Percentiles rank a stretch among this genome's conserved stretches.
phyloP scores from a whole-genome alignment of 2,329 filamentous ascomycete species.

The Aspergillus cejpii region DNA sequence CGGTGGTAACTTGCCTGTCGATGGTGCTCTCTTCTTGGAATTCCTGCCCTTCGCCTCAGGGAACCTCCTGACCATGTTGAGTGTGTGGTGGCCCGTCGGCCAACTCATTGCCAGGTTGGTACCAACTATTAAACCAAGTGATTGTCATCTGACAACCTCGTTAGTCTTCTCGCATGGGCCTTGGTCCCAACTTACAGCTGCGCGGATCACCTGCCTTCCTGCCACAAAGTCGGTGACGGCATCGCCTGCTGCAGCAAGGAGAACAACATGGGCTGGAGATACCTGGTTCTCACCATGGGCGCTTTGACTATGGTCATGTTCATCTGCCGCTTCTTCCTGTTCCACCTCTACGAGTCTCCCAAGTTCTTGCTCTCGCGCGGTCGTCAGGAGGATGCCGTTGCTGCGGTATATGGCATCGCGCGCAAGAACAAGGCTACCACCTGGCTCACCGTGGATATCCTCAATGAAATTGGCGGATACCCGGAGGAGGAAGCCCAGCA shows the following conservation, averaged over 20 bases:
- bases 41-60: constrained; percentile 71
- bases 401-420: constrained; percentile 71
- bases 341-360: constrained; percentile 76
- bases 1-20: constrained; percentile 70
- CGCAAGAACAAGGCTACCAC: constrained; percentile 61
- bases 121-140: background rate
- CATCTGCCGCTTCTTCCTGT: constrained; percentile 67
- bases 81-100: constrained; percentile 79
- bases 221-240: constrained; percentile 23
- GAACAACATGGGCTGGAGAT: constrained; percentile 67
- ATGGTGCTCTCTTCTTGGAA: constrained; percentile 75
- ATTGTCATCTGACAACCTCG: background rate
- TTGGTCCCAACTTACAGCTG: constrained; percentile 64
- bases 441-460: constrained; percentile 66
- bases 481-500: constrained; percentile 37
- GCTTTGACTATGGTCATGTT: constrained; percentile 71
- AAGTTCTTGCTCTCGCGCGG: constrained; percentile 74
- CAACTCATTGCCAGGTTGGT: constrained; percentile 57
- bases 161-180: constrained; percentile 59
- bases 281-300: constrained; percentile 65
- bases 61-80: constrained; percentile 69
- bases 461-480: constrained; percentile 50
- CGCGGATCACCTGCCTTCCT: constrained; percentile 25
- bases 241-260: constrained; percentile 42
- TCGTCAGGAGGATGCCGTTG: constrained; percentile 69